Evolutionary conservation across 371 early-diverging fungal genomes (phyloP).

Genomic region (Syncephalis plumigaleata): DNA sequence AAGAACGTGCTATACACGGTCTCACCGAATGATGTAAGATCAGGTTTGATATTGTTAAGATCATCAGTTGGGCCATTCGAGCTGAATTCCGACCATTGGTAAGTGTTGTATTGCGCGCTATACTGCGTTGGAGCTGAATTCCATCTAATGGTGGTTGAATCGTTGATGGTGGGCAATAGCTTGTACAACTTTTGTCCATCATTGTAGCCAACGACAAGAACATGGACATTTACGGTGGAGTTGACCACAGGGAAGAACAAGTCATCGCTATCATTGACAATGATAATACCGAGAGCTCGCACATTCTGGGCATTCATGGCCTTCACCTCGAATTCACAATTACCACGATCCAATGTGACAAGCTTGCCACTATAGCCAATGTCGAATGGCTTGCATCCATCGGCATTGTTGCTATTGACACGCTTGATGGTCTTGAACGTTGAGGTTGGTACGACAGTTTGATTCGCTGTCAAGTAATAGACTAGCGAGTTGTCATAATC

Average conservation of each 20-base stretch:
- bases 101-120: too few relatives aligned
- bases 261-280: slow-evolving; percentile 21
- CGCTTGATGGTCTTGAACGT: neutral
- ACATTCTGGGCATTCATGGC: slow-evolving; percentile 24
- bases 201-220: too few relatives aligned
- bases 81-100: slow-evolving; percentile 10
- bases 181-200: too few relatives aligned
- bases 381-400: slow-evolving; percentile 25
- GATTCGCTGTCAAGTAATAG: slow-evolving; percentile 4
- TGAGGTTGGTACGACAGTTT: neutral
- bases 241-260: slow-evolving; percentile 12
- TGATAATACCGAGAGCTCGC: slow-evolving; percentile 38
- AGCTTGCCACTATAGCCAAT: slow-evolving; percentile 23
- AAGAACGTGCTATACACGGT: slow-evolving; percentile 48
- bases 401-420: slow-evolving; percentile 4
- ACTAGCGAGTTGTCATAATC: slow-evolving; percentile 1
- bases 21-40: slow-evolving; percentile 51
- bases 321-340: slow-evolving; percentile 30
- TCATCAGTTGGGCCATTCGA: slow-evolving; percentile 55
- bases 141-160: too few relatives aligned
- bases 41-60: slow-evolving; percentile 43
- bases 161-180: too few relatives aligned
- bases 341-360: slow-evolving; percentile 35
- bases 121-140: too few relatives aligned
- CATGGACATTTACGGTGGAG: too few relatives aligned